Base-by-base conservation (phyloP, 257 asterid species). In the Osmanthus fragrans region DNA sequence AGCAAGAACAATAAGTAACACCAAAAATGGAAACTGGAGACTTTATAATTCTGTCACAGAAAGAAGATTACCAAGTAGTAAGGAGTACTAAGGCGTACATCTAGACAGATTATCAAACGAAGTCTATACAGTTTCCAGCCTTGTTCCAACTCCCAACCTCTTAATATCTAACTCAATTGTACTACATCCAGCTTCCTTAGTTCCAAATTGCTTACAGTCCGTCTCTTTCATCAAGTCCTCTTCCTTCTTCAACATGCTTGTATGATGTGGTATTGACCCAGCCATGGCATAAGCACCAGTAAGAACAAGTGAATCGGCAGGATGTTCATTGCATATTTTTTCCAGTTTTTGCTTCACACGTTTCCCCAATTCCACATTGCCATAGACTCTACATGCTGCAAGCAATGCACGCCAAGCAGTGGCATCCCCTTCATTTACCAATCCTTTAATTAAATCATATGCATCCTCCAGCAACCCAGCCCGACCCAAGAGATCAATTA, bases 371-470 rank as follows among this genome's bases (percentile, higher is more conserved):
- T 84, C 78, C 2, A 88, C 80, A 36, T 87, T 76, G 19, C 94
- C 94, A 72, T 88, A 83, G 10, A 89, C 87, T 78, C 90, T 84
- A 79, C 94, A 89, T 1, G 92, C 90, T 36, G 92, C 92, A 68
- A 91, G 89, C 77, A 91, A 82, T 0, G 92, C 82, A 6, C 97
- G 90, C 92, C 89, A 91, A 21, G 89, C 88, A 77, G 90, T 88
- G 7, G 85, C 88, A 23, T 91, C 94, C 72, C 86, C 85, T 83
- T 84, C 82, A 32, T 80, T 42, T 0, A 87, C 87, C 80, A 89
- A 84, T 16, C 84, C 86, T 80, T 80, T 79, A 75, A 88, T 89
- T 60, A 91, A 51, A 75, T 47, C 77, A 33, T 79, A 76, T 8
- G 94, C 92, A 70, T 86, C 94, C 76, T 89, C 88, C 40, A 89